Percentiles rank a stretch among this genome's conserved stretches.
Evolutionary conservation across 2,329 filamentous ascomycete species (phyloP).

Genomic region (Diaporthe citri): DNA sequence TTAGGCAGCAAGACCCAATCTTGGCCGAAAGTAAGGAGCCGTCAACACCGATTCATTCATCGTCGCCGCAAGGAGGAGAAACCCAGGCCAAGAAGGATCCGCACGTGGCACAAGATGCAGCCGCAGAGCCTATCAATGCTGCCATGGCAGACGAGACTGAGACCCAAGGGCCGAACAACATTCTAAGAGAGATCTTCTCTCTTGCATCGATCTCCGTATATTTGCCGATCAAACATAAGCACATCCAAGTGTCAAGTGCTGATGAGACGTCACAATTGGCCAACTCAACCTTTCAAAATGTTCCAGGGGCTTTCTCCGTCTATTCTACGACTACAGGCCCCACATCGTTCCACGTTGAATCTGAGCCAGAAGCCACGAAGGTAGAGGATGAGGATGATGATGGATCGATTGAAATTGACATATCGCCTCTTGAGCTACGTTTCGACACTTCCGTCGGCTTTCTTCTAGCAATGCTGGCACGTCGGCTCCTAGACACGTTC

Average conservation of each 20-base stretch:
- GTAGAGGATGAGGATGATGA: slow-evolving; percentile 44
- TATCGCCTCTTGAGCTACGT: slow-evolving; percentile 66
- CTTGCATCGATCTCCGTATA: slow-evolving; percentile 67
- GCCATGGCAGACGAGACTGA: slow-evolving; percentile 59
- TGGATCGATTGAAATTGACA: slow-evolving; percentile 59
- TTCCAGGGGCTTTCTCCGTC: slow-evolving; percentile 74
- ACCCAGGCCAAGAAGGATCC: background rate
- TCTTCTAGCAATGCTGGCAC: slow-evolving; percentile 64
- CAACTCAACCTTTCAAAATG: slow-evolving; percentile 48
- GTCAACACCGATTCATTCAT: background rate
- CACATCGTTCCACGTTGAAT: slow-evolving; percentile 34
- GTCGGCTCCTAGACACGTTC: slow-evolving; percentile 61
- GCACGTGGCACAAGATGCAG: slow-evolving; percentile 29
- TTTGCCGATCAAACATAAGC: slow-evolving; percentile 63
- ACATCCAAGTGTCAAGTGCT: slow-evolving; percentile 52
- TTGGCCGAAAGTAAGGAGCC: background rate
- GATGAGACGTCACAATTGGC: slow-evolving; percentile 23
- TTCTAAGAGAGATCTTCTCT: slow-evolving; percentile 67
- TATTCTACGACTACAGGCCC: slow-evolving; percentile 45
- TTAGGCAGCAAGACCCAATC: background rate
- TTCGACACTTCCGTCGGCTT: slow-evolving; percentile 70
- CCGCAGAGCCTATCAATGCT: slow-evolving; percentile 39
- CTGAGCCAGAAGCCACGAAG: slow-evolving; percentile 35
- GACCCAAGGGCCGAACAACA: slow-evolving; percentile 65
- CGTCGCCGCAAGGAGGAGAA: background rate